Base-by-base conservation (phyloP, 352 stramenopile genomes). In the Aphanomyces euteiches region DNA sequence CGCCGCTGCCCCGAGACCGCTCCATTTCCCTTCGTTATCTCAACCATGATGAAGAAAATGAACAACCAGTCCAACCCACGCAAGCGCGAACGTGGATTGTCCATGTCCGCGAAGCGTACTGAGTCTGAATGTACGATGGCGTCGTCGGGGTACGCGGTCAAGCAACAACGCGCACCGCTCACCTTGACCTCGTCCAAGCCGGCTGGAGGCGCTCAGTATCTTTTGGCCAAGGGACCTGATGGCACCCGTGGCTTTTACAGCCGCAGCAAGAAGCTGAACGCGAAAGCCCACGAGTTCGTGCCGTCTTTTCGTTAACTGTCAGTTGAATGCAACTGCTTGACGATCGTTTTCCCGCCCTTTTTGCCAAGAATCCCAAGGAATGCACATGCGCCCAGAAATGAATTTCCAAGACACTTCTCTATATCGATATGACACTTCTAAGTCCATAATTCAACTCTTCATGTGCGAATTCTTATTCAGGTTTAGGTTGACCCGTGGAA, bases 171-270 rank as follows among this genome's bases (percentile, higher is more conserved):
- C 38, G 28, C 47, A 12, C 64, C 64, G 19, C 38, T 70, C 43
- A 21, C 28, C 15, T 36, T 70, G 3, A 37, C 64, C 38, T 28
- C 28, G 28, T 37, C 64, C 7, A 40, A 54, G 40, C 64, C 43
- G 8, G 38, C 64, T 10, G 50, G 6, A 7, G 21, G 17, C 3
- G 64, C 54, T 3, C 28, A 4, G 3, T 70, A 70, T 70, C 48
- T 70, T 47, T 70, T 70, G 64, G 64, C 64, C n/a, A 70, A 70
- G 21, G 64, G 64, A 10, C 64, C 64, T 21, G 64, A 70, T 47
- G 64, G 64, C 10, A 70, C 64, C 15, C 64, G 64, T 64, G 64
- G 64, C 3, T 70, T 70, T 19, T 70, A 70, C 64, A 70, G 64
- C 40, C 64, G 64, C 38, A 70, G 64, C 54, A 47, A 70, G 61